Base-by-base conservation (phyloP, 2,329 filamentous ascomycete species). In the Neopestalotiopsis rosae region DNA sequence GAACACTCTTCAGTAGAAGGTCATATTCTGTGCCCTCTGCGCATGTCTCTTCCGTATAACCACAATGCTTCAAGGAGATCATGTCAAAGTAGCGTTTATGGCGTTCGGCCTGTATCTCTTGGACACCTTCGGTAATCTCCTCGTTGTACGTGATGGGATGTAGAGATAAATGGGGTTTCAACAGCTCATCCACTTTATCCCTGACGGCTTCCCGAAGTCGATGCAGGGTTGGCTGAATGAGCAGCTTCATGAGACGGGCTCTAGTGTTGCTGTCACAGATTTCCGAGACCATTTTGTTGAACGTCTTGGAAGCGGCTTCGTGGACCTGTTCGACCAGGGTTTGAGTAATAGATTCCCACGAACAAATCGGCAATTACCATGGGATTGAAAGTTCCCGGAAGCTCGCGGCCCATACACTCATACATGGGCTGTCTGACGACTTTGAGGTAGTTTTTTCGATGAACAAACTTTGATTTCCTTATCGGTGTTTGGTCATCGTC, bases 141-240 rank as follows among this genome's bases (percentile, higher is more conserved):
- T 76, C 69, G 24, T 75, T 76, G 66, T 76, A 76, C 2, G 73
- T 76, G 68, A 76, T 76, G 5, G 75, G 74, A 58, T 76, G 74
- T 5, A 74, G 68, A 1, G 74, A 71, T 5, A 74, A 34, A 42
- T 76, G 74, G 14, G 59, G 59, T 20, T 34, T 6, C 32, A 61
- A 2, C 1, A 61, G n/a, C 30, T 61, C 59, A 1, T 61, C 32
- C 4, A 61, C 28, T 13, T 40, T 38, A 20, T 40, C 5, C 20
- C 34, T 61, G n/a, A 61, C 28, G 5, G 17, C 32, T 30, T 38
- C 4, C 13, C 59, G 32, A 34, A 40, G 59, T 2, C 9, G 57
- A 13, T 13, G 9, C 4, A 59, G 57, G 13, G 57, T 14, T 10
- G 57, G 57, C 3, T 59, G 57, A 3, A 59, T 59, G 1, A 59